A percentile compares a stretch with the other conserved stretches of the same genome.
Conservation (phyloP, 2,329 filamentous ascomycete species). For the Neofusicoccum kwambonambiense region DNA sequence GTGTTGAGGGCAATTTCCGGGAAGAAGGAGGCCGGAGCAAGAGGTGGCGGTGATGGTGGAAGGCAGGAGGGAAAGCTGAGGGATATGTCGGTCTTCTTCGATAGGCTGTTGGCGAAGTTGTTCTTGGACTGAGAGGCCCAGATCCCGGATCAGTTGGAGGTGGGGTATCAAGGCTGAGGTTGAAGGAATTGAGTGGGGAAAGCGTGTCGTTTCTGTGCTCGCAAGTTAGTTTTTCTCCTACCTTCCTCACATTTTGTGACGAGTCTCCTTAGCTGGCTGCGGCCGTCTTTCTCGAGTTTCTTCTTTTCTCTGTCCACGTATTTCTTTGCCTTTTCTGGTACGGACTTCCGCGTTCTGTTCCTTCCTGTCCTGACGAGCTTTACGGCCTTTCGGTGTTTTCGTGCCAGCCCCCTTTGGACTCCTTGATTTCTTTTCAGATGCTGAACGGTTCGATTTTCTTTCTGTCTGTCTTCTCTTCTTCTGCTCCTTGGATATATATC, state of each 20-base stretch:
- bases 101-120: slow-evolving; percentile 36
- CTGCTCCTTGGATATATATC: not conserved
- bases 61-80: not conserved
- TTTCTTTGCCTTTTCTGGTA: too few species aligned
- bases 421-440: too few species aligned
- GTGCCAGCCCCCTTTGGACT: too few species aligned
- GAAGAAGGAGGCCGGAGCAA: too few species aligned
- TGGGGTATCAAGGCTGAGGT: not conserved
- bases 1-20: slow-evolving; percentile 17
- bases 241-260: too few species aligned
- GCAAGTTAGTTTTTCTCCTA: too few species aligned
- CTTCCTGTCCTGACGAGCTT: too few species aligned
- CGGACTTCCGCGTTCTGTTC: too few species aligned
- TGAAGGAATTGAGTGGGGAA: too few species aligned
- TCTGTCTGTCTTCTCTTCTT: not conserved
- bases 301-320: not conserved
- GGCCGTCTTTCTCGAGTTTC: not conserved
- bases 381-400: too few species aligned
- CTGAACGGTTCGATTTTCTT: not conserved
- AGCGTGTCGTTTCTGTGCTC: too few species aligned
- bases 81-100: slow-evolving; percentile 39
- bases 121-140: slow-evolving; percentile 21
- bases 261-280: not conserved
- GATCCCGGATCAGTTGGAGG: not conserved
- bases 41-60: too few species aligned